Percentiles rank a stretch among this genome's conserved stretches.
These are phyloP conservation scores for Aureobasidium sp. DNA, from an alignment of 2,329 filamentous ascomycete genomes.

Conservation along the genomic window DNA sequence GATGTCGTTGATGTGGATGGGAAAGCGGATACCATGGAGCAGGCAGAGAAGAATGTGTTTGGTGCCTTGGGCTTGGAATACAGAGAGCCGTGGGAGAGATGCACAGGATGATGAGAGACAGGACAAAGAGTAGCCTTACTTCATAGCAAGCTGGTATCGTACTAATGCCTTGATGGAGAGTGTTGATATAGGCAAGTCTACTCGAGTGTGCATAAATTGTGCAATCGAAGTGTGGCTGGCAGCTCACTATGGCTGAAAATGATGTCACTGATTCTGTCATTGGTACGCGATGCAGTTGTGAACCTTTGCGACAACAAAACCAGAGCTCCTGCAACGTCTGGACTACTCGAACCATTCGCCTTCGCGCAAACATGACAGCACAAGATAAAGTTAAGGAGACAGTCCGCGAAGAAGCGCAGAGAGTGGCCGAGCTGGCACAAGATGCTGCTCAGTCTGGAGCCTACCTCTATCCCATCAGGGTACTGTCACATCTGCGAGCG, in stretches of 20 bases:
- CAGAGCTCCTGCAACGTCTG: not conserved
- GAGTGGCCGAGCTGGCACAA: conserved; percentile 55
- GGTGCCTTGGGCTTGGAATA: conserved; percentile 59
- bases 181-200: not conserved
- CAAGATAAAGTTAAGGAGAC: conserved; percentile 49
- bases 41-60: conserved; percentile 77
- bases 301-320: not conserved
- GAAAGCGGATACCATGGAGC: conserved; percentile 54
- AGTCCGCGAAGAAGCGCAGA: conserved; percentile 62
- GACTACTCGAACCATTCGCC: not conserved
- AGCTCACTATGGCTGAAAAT: not conserved
- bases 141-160: no score
- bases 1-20: conserved; percentile 67
- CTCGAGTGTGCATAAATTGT: not conserved
- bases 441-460: conserved; percentile 69
- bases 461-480: conserved; percentile 80
- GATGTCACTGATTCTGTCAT: not conserved
- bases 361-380: conserved; percentile 13
- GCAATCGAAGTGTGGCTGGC: not conserved
- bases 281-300: not conserved
- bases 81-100: conserved; percentile 37
- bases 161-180: not conserved
- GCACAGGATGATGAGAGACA: conserved; percentile 33
- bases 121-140: not conserved
- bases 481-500: conserved; percentile 23